A percentile compares a stretch with the other conserved stretches of the same genome.
Conservation (phyloP, 2,329 filamentous ascomycete genomes). For the Ophiocordyceps camponoti-leonardi region DNA sequence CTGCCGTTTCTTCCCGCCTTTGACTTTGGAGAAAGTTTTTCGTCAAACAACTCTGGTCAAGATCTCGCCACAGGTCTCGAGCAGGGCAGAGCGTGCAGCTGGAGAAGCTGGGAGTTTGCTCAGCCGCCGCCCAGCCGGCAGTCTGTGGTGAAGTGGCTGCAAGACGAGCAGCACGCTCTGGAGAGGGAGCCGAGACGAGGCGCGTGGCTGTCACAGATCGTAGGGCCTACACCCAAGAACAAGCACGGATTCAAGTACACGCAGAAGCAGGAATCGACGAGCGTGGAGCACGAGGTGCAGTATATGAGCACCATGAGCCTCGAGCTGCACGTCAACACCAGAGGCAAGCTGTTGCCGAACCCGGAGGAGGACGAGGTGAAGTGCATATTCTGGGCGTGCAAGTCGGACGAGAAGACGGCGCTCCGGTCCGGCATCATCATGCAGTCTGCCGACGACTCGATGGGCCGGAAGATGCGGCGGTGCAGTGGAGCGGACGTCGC, state of each 20-base stretch:
- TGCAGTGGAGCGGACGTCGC: conserved; percentile 48
- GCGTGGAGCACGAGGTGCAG: conserved; percentile 66
- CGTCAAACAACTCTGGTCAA: conserved; percentile 33
- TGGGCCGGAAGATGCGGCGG: conserved; percentile 44
- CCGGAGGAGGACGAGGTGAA: conserved; percentile 80
- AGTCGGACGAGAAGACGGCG: conserved; percentile 46
- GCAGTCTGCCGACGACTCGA: conserved; percentile 42
- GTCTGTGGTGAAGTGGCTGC: conserved; percentile 56
- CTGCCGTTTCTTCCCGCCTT: conserved; percentile 70
- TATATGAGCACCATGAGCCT: conserved; percentile 97
- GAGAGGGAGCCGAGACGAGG: conserved; percentile 10
- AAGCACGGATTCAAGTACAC: conserved; percentile 75
- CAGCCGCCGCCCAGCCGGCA: conserved; percentile 48
- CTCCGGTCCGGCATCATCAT: conserved; percentile 56
- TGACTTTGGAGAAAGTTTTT: conserved; percentile 33
- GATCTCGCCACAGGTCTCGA: conserved; percentile 27
- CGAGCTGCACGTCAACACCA: conserved; percentile 80
- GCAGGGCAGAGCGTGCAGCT: conserved; percentile 29
- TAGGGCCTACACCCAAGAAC: conserved; percentile 70
- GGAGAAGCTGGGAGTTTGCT: conserved; percentile 57
- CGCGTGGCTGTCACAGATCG: conserved; percentile 60
- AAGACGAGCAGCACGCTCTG: conserved; percentile 10
- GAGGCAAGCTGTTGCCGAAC: conserved; percentile 66
- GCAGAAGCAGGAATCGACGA: conserved; percentile 56
- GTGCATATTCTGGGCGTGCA: conserved; percentile 79